Base-by-base conservation (phyloP, 371 early-diverging fungal species). In the Mortierella sp. region DNA sequence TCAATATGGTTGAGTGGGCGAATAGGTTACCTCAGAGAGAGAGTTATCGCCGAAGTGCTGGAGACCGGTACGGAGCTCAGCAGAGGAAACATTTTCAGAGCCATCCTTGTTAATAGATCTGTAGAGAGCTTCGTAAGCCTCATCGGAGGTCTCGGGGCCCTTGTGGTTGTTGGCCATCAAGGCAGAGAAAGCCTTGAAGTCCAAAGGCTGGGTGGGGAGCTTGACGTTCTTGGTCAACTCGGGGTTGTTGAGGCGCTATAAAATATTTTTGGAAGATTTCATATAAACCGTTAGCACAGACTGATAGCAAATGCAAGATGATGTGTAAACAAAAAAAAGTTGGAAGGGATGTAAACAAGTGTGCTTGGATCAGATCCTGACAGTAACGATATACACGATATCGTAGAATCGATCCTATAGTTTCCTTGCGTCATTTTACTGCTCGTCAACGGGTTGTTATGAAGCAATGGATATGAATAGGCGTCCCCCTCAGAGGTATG, bases 181-280 rank as follows among this genome's bases (percentile, higher is more conserved):
- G 68, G 81, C 68, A 57, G 61, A 42, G 64, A 80, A 80, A 37
- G 72, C 75, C 81, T 80, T 80, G 72, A 47, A 80, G 75, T 80
- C 81, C 81, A 80, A 75, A 17, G 81, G 55, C 72, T 80, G 81
- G 68, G 75, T 64, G 66, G 81, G 81, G 68, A 80, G 28, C 59
- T 70, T 80, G 71, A 80, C 65, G 23, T 55, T 64, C 45, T 55
- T 55, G 66, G 75, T 58, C 66, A 80, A 65, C 69, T 70, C 71
- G 61, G 75, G 64, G 70, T 75, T 56, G 58, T 70, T 75, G 61
- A 80, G 71, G 29, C 63, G 75, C 81, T 80, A 68, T 40, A 23
- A 17, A 15, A 19, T 3, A 43, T 3, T 17, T 19, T n/a, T 31
- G 15, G 23, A 15, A 40, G 45, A 32, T 43, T 2, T 47, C 3